A percentile compares a stretch with the other conserved stretches of the same genome.
Evolutionary conservation across 805 yeast species (phyloP).

Genomic region (Grigorovia transvaalensis): DNA sequence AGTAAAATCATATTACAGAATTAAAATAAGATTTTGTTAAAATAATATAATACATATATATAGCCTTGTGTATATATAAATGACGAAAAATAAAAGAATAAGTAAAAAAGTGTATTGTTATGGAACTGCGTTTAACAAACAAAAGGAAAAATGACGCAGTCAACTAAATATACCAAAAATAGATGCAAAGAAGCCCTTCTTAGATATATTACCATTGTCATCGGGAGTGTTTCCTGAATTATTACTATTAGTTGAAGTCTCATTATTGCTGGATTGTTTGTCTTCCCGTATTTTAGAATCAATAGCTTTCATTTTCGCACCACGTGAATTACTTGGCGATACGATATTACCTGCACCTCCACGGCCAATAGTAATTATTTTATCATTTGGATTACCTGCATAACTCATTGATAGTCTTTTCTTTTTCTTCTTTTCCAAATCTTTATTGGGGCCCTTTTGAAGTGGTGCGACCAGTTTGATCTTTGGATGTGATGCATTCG

Average conservation of each 20-base stretch:
- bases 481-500: neutral
- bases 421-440: neutral
- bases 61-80: neutral
- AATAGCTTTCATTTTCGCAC: slow-evolving; percentile 2
- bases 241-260: slow-evolving; percentile 1
- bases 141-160: neutral
- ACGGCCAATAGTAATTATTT: slow-evolving; percentile 23
- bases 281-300: neutral
- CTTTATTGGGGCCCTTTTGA: neutral
- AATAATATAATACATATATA: neutral
- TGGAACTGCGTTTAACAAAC: neutral
- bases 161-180: slow-evolving; percentile 5
- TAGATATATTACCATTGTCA: slow-evolving; percentile 4
- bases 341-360: slow-evolving; percentile 30
- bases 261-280: neutral
- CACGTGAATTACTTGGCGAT: slow-evolving; percentile 13
- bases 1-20: no score
- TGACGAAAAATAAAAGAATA: neutral
- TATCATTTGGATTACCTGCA: neutral
- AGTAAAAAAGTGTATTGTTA: neutral
- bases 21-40: neutral
- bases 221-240: no score
- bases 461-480: neutral
- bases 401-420: neutral
- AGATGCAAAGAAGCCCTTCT: slow-evolving; percentile 4